Percentiles rank a stretch among this genome's conserved stretches.
phyloP scores from a whole-genome alignment of 805 yeast genomes.

The Lachancea sp. region DNA sequence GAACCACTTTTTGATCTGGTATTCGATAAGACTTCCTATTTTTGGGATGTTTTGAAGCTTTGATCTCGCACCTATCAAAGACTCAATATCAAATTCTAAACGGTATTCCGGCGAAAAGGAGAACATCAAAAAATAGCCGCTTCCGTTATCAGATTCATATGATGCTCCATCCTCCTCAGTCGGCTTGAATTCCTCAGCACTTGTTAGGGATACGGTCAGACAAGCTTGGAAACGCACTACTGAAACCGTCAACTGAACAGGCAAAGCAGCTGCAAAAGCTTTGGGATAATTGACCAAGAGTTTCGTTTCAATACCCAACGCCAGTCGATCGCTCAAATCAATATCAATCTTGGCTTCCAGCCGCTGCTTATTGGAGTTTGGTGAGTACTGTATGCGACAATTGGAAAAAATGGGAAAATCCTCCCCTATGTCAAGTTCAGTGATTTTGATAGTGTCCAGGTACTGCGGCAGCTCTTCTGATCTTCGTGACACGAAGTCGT shows the following conservation, averaged over 20 bases:
- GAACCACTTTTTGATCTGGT: slow-evolving; percentile 79
- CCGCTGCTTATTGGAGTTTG: slow-evolving; percentile 41
- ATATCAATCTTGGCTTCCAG: slow-evolving; percentile 88
- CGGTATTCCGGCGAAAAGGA: slow-evolving; percentile 89
- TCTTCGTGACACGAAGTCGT: slow-evolving; percentile 48
- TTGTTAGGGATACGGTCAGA: slow-evolving; percentile 63
- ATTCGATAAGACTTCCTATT: slow-evolving; percentile 76
- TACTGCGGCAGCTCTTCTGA: slow-evolving; percentile 66
- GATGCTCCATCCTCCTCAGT: slow-evolving; percentile 10
- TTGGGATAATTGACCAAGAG: slow-evolving; percentile 75
- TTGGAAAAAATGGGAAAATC: slow-evolving; percentile 94
- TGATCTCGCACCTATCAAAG: slow-evolving; percentile 87
- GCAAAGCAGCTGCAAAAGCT: slow-evolving; percentile 78
- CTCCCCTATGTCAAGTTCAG: slow-evolving; percentile 86
- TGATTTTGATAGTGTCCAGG: slow-evolving; percentile 67
- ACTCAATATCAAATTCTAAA: slow-evolving; percentile 80
- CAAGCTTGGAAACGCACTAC: slow-evolving; percentile 89
- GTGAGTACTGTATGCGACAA: slow-evolving; percentile 67
- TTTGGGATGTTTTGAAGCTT: slow-evolving; percentile 91
- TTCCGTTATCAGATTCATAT: slow-evolving; percentile 14
- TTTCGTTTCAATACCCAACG: slow-evolving; percentile 78
- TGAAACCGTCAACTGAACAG: slow-evolving; percentile 78
- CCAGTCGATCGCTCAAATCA: slow-evolving; percentile 78
- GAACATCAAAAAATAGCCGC: slow-evolving; percentile 72
- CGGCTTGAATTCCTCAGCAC: slow-evolving; percentile 29